A percentile compares a stretch with the other conserved stretches of the same genome.
Evolutionary conservation across 768 basidiomycete genomes (phyloP).

Genomic region (Hypholoma fasciculare): DNA sequence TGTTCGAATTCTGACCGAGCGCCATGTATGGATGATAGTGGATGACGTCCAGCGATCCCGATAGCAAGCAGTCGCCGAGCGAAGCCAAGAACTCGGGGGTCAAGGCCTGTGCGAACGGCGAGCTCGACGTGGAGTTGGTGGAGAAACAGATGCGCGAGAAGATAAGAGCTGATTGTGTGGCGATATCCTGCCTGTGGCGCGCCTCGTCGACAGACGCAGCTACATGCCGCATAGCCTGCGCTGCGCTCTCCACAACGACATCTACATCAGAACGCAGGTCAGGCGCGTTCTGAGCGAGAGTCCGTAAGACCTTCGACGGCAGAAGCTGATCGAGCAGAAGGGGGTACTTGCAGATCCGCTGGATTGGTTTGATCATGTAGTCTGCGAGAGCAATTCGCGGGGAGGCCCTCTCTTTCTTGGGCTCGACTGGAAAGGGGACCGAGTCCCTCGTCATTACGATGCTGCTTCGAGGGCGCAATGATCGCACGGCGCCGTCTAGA

Average conservation of each 20-base stretch:
- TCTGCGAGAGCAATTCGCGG: conserved; percentile 69
- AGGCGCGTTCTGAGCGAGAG: conserved; percentile 17
- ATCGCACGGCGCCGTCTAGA: conserved; percentile 43
- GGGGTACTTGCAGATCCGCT: conserved; percentile 94
- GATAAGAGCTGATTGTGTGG: conserved; percentile 67
- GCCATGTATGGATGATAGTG: conserved; percentile 57
- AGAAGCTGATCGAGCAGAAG: conserved; percentile 79
- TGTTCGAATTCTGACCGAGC: conserved; percentile 42
- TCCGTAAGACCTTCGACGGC: conserved; percentile 30
- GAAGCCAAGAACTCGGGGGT: conserved; percentile 65
- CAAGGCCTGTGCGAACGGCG: conserved; percentile 35
- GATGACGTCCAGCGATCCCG: conserved; percentile 88
- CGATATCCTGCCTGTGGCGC: conserved; percentile 61
- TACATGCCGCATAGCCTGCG: conserved; percentile 73
- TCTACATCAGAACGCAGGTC: conserved; percentile 34
- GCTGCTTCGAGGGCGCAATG: conserved; percentile 35
- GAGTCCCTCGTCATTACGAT: conserved; percentile 32
- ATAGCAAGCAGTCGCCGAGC: conserved; percentile 76
- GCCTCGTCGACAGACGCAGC: conserved; percentile 84
- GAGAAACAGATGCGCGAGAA: conserved; percentile 58
- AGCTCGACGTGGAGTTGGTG: conserved; percentile 25
- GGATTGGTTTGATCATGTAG: conserved; percentile 96
- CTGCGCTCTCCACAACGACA: conserved; percentile 50
- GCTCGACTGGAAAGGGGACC: conserved; percentile 19
- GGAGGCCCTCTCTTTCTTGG: conserved; percentile 26